Conservation (phyloP, 148 eudicot genomes). For the Gaultheria prostrata region DNA sequence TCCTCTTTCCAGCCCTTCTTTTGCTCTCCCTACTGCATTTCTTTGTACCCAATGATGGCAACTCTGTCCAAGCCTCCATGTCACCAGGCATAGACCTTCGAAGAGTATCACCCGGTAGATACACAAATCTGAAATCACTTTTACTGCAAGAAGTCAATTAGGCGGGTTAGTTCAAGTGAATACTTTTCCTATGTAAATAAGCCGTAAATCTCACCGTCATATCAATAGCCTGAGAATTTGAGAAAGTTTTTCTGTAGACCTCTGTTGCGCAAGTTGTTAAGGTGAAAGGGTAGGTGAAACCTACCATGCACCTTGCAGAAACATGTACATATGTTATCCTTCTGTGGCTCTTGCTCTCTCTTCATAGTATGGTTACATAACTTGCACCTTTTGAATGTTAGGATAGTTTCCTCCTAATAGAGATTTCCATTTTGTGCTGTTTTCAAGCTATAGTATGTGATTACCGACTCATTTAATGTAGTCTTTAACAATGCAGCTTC, state of each 20-base stretch:
- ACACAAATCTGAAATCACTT: background rate
- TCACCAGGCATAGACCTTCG: background rate
- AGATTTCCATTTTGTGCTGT: background rate
- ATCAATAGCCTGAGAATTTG: background rate
- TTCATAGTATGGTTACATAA: background rate
- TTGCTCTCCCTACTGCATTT: background rate
- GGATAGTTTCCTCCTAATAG: background rate
- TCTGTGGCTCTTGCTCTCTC: background rate
- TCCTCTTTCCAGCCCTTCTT: background rate
- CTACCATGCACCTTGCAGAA: background rate
- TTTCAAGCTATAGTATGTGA: background rate
- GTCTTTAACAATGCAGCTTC: constrained; percentile 52
- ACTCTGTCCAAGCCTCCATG: background rate
- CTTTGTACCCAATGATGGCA: background rate
- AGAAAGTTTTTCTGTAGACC: background rate
- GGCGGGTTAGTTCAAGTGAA: background rate
- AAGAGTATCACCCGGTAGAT: background rate
- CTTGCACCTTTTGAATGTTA: background rate
- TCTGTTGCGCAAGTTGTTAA: constrained; percentile 2
- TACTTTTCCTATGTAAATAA: background rate
- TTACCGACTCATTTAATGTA: background rate
- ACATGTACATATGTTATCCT: background rate
- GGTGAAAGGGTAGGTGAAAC: background rate
- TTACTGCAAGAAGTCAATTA: background rate
- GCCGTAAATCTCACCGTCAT: background rate